These are phyloP conservation scores for Paratinospora sagittata DNA, from an alignment of 164 flowering plant genomes.

Conservation along the genomic window DNA sequence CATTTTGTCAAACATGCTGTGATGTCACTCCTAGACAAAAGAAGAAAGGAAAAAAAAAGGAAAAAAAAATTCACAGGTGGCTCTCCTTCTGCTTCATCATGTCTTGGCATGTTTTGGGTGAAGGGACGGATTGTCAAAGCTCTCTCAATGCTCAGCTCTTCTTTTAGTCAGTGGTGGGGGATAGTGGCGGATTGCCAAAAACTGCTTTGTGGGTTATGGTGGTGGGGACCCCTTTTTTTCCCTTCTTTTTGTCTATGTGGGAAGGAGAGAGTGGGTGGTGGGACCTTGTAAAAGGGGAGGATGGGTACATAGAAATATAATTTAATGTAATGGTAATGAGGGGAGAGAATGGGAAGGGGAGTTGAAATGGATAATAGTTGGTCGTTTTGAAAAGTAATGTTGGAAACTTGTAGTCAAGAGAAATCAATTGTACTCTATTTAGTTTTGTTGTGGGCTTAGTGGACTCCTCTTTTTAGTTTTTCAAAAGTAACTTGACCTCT, in stretches of 20 bases:
- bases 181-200: constrained; percentile 46
- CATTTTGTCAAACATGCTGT: constrained; percentile 43
- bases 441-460: constrained; percentile 7
- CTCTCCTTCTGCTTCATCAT: constrained; percentile 13
- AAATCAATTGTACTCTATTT: constrained; percentile 6
- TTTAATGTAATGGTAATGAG: constrained; percentile 15
- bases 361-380: constrained; percentile 32
- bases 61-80: not conserved
- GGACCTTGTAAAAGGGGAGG: constrained; percentile 16
- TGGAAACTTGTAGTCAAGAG: constrained; percentile 11
- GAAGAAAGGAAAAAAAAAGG: not conserved
- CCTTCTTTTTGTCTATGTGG: not conserved
- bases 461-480: constrained; percentile 18
- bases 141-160: constrained; percentile 24
- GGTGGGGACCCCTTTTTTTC: constrained; percentile 44
- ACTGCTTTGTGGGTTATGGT: constrained; percentile 46
- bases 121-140: constrained; percentile 43
- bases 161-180: constrained; percentile 29
- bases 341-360: constrained; percentile 18
- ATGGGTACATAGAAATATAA: constrained; percentile 22
- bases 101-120: constrained; percentile 32
- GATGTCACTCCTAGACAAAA: constrained; percentile 37
- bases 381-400: constrained; percentile 14
- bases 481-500: constrained; percentile 21
- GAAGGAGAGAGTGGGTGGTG: too few relatives aligned